Evolutionary conservation across 768 basidiomycete species (phyloP).

Genomic region (Guyanaporus albipodus): DNA sequence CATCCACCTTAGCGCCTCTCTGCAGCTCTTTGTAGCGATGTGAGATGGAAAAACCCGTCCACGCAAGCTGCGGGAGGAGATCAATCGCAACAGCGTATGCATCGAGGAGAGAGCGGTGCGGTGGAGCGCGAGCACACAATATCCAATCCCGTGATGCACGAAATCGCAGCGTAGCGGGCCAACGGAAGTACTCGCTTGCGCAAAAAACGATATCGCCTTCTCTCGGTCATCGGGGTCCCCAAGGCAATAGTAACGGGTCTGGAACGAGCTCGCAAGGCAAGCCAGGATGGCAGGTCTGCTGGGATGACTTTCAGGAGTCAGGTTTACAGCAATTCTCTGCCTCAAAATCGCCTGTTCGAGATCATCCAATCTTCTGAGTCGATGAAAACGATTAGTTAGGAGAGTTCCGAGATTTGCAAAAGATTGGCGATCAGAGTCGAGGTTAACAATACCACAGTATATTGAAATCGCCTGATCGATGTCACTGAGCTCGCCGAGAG

Average conservation of each 20-base stretch:
- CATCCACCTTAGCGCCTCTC: neutral
- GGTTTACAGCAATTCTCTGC: neutral
- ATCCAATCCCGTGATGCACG: constrained; percentile 8
- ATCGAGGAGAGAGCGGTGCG: constrained; percentile 11
- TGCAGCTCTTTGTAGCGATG: constrained; percentile 1
- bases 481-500: too few relatives aligned
- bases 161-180: neutral
- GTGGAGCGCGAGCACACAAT: neutral
- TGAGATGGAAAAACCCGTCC: neutral
- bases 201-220: neutral
- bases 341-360: neutral
- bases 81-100: constrained; percentile 20
- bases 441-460: too few relatives aligned
- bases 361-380: neutral
- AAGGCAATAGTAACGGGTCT: too few relatives aligned
- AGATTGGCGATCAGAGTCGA: too few relatives aligned
- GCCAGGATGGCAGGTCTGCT: neutral
- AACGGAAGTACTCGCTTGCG: neutral
- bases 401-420: too few relatives aligned
- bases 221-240: neutral
- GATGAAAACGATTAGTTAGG: neutral
- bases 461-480: too few relatives aligned
- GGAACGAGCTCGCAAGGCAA: neutral
- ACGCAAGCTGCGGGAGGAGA: constrained; percentile 19
- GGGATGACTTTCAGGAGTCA: neutral